A percentile compares a stretch with the other conserved stretches of the same genome.
These are phyloP conservation scores for Eutrema heterophyllum DNA, from an alignment of 345 rosid species.

Conservation along the genomic window DNA sequence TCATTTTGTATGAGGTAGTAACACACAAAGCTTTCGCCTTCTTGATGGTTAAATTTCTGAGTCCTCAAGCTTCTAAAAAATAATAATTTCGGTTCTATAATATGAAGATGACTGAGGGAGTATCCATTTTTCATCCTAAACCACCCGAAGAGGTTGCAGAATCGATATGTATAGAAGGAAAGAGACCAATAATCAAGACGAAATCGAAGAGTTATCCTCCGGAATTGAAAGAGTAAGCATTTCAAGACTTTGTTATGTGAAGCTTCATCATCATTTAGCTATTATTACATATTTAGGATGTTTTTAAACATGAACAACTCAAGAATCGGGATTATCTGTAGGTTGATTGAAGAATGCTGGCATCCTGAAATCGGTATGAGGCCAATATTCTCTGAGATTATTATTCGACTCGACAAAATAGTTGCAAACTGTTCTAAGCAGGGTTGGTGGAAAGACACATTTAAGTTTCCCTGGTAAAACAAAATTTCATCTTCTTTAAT, in stretches of 20 bases:
- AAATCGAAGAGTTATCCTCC: slow-evolving; percentile 47
- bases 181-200: slow-evolving; percentile 63
- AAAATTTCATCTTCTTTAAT: neutral
- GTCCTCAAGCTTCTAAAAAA: neutral
- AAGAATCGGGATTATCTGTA: slow-evolving; percentile 20
- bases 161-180: slow-evolving; percentile 61
- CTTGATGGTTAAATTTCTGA: neutral
- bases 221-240: slow-evolving; percentile 71
- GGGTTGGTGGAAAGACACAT: slow-evolving; percentile 95
- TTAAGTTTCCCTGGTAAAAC: slow-evolving; percentile 84
- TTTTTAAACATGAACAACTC: neutral
- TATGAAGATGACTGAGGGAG: slow-evolving; percentile 84
- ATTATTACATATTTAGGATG: neutral
- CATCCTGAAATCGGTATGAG: slow-evolving; percentile 49
- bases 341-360: slow-evolving; percentile 96
- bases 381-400: slow-evolving; percentile 79
- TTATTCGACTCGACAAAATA: slow-evolving; percentile 70
- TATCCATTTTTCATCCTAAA: slow-evolving; percentile 67
- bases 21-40: neutral
- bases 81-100: neutral
- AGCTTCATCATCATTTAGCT: neutral
- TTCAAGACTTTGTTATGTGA: neutral
- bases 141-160: slow-evolving; percentile 59
- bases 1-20: slow-evolving; percentile 81
- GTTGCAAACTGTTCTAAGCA: slow-evolving; percentile 69